phyloP scores from a whole-genome alignment of 2,329 filamentous ascomycete species.

The Scedosporium minutisporum region DNA sequence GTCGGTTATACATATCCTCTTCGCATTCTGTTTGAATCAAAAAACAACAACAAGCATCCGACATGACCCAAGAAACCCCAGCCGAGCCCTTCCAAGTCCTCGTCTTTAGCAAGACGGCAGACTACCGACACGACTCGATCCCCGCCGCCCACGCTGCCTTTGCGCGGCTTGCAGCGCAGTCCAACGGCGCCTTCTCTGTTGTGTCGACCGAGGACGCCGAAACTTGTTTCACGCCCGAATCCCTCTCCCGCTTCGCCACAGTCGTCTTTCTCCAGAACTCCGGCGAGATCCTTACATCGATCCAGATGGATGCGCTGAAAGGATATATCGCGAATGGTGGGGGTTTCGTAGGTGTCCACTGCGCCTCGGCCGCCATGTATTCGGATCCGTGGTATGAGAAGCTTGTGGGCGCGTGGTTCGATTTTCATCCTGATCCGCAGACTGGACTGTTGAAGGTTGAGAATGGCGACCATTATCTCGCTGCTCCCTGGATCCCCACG shows the following conservation, averaged over 20 bases:
- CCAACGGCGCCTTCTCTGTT: slow-evolving; percentile 18
- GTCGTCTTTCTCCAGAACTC: slow-evolving; percentile 29
- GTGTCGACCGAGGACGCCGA: slow-evolving; percentile 26
- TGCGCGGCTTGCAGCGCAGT: slow-evolving; percentile 16
- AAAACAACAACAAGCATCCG: not conserved
- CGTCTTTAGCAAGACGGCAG: slow-evolving; percentile 27
- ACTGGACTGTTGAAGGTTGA: slow-evolving; percentile 19
- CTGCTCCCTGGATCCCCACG: slow-evolving; percentile 10
- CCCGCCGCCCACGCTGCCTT: slow-evolving; percentile 23
- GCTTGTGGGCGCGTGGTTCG: slow-evolving; percentile 28
- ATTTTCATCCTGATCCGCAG: slow-evolving; percentile 27
- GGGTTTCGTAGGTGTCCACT: slow-evolving; percentile 31
- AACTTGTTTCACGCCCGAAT: slow-evolving; percentile 17
- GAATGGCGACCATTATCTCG: slow-evolving; percentile 19
- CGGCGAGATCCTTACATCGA: slow-evolving; percentile 24
- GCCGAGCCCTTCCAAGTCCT: slow-evolving; percentile 20
- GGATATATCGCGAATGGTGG: slow-evolving; percentile 23
- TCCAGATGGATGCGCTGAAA: slow-evolving; percentile 23
- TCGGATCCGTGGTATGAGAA: slow-evolving; percentile 25
- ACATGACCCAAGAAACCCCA: not conserved
- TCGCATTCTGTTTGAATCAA: too few species aligned
- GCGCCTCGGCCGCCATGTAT: slow-evolving; percentile 23
- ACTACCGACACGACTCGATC: slow-evolving; percentile 29
- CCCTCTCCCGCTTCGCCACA: slow-evolving; percentile 22
- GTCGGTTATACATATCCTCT: too few species aligned